These are phyloP conservation scores for Dipodascus geniculatus DNA, from an alignment of 805 yeast genomes.

Conservation along the genomic window DNA sequence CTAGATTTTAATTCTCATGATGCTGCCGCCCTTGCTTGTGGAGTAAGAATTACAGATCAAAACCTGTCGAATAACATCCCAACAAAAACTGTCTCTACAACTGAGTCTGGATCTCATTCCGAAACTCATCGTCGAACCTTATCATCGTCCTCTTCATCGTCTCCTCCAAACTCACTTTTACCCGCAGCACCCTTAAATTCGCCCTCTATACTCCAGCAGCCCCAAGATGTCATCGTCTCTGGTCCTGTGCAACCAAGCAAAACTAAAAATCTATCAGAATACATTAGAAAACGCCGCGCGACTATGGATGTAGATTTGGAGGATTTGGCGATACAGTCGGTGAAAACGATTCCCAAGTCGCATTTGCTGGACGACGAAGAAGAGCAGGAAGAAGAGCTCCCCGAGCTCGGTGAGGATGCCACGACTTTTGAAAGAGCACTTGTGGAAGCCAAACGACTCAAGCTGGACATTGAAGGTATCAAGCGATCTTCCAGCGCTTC, in stretches of 20 bases:
- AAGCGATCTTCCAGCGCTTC: neutral
- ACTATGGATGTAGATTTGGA: conserved; percentile 10
- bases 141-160: neutral
- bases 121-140: neutral
- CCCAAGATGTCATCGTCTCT: neutral
- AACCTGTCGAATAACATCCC: neutral
- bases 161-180: neutral
- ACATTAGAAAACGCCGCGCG: neutral
- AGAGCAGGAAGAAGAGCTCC: conserved; percentile 9
- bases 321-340: conserved; percentile 9
- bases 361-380: conserved; percentile 15
- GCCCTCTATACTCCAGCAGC: too few relatives aligned
- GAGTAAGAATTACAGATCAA: conserved; percentile 36
- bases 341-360: conserved; percentile 8
- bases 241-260: conserved; percentile 2
- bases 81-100: neutral
- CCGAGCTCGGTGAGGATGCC: conserved; percentile 11
- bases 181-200: too few relatives aligned
- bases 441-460: conserved; percentile 15
- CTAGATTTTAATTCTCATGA: conserved; percentile 61
- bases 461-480: conserved; percentile 11
- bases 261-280: conserved; percentile 1
- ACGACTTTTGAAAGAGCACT: conserved; percentile 16
- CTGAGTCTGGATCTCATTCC: neutral
- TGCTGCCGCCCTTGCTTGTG: conserved; percentile 60